Conservation (phyloP, 371 early-diverging fungal genomes). For the Coemansia sp. region DNA sequence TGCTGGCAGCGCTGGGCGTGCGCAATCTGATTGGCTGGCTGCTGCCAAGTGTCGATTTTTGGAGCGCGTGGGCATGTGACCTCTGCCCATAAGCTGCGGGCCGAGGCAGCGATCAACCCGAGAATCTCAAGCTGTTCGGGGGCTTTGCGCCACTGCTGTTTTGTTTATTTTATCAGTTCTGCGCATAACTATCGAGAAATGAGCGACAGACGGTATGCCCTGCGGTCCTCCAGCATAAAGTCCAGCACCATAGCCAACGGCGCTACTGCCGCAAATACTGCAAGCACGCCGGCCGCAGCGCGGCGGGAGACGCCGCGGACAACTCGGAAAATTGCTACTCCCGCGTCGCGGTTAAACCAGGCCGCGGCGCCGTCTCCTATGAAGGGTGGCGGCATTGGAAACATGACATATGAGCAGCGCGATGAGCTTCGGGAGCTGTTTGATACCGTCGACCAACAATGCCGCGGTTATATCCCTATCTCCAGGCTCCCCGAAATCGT, state of each 20-base stretch:
- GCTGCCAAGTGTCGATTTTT: not conserved
- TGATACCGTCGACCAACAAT: conserved; percentile 58
- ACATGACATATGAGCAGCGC: conserved; percentile 56
- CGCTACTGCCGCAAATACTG: not conserved
- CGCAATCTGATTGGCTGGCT: conserved; percentile 1
- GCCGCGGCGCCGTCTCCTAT: conserved; percentile 3
- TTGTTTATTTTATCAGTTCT: not conserved
- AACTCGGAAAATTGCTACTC: conserved; percentile 10
- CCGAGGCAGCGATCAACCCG: not conserved
- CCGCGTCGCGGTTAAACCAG: conserved; percentile 1
- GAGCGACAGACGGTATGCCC: not conserved
- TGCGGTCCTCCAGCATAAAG: conserved; percentile 1
- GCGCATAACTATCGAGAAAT: not conserved
- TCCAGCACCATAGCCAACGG: conserved; percentile 1
- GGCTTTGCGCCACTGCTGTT: not conserved
- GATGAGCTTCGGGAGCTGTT: conserved; percentile 61
- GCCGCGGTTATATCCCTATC: conserved; percentile 55
- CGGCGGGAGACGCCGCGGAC: conserved; percentile 3
- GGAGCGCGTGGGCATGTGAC: not conserved
- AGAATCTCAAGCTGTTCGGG: not conserved
- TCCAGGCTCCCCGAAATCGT: conserved; percentile 57
- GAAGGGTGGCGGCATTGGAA: conserved; percentile 24
- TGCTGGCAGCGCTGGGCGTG: conserved; percentile 1
- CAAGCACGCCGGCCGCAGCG: not conserved
- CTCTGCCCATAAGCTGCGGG: not conserved